phyloP scores from a whole-genome alignment of 345 rosid genomes.

The Salix exigua region DNA sequence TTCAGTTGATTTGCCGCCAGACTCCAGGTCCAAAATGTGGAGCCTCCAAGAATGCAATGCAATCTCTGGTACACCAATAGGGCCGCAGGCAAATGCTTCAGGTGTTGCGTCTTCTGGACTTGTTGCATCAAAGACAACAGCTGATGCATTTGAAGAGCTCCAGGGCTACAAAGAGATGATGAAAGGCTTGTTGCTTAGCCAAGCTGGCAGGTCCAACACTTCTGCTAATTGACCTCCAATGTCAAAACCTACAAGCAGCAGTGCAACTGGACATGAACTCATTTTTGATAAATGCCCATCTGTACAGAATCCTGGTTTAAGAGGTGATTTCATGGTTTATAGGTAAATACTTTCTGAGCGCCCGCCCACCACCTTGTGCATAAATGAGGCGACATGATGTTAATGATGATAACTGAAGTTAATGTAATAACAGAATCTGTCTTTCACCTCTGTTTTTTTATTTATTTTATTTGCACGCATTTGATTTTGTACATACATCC shows the following conservation, averaged over 20 bases:
- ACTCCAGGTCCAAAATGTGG: constrained; percentile 31
- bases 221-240: constrained; percentile 11
- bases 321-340: constrained; percentile 12
- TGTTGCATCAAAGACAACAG: constrained; percentile 57
- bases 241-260: constrained; percentile 18
- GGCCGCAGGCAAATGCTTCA: constrained; percentile 31
- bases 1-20: constrained; percentile 28
- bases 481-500: not conserved
- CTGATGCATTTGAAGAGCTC: constrained; percentile 89
- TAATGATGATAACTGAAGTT: not conserved
- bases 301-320: constrained; percentile 26
- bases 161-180: constrained; percentile 55
- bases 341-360: constrained; percentile 7
- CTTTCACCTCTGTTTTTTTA: not conserved
- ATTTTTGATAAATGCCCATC: constrained; percentile 19
- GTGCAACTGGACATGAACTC: constrained; percentile 10
- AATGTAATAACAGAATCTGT: not conserved
- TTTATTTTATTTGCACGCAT: no score
- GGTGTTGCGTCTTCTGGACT: constrained; percentile 48
- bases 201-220: constrained; percentile 34
- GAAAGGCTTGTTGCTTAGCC: constrained; percentile 54
- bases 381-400: constrained; percentile 6
- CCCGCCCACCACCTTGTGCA: constrained; percentile 4
- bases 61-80: constrained; percentile 17
- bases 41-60: constrained; percentile 22